Percentiles rank a stretch among this genome's conserved stretches.
These are phyloP conservation scores for Capsaspora owczarzaki DNA, from an alignment of 78 protist species.

Conservation along the genomic window DNA sequence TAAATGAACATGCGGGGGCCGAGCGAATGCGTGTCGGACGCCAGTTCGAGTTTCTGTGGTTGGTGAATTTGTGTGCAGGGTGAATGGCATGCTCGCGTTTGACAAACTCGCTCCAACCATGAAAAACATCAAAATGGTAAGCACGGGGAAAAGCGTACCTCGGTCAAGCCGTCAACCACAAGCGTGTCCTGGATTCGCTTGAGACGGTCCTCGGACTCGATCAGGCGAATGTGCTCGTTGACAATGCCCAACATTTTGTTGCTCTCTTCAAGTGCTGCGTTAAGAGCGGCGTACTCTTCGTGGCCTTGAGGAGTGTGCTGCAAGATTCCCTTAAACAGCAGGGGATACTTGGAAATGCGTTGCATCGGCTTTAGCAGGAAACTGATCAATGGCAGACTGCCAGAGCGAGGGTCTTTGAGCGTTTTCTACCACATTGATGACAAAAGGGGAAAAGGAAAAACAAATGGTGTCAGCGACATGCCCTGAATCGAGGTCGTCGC, in stretches of 20 bases:
- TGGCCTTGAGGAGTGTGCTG: neutral
- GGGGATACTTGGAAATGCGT: constrained; percentile 29
- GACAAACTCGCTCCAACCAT: too few species aligned
- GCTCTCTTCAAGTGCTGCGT: neutral
- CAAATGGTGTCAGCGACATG: too few species aligned
- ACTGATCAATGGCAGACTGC: neutral
- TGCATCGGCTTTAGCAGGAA: constrained; percentile 28
- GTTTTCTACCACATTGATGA: too few species aligned
- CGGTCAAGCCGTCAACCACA: neutral
- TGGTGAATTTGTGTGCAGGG: too few species aligned
- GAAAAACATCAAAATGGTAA: too few species aligned
- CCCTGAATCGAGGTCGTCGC: too few species aligned
- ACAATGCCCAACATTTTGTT: neutral
- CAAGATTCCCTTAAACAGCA: neutral
- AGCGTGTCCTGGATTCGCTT: neutral
- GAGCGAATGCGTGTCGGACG: neutral
- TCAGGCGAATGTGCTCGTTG: neutral
- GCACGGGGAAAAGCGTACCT: too few species aligned
- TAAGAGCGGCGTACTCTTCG: neutral
- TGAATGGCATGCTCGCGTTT: too few species aligned
- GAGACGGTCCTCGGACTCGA: neutral
- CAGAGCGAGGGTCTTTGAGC: neutral
- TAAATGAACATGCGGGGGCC: neutral
- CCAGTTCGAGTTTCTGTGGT: neutral
- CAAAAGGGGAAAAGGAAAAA: too few species aligned